Percentiles rank a stretch among this genome's conserved stretches.
These are phyloP conservation scores for Pecoramyces ruminantium DNA, from an alignment of 192 early-diverging fungal species.

Conservation along the genomic window DNA sequence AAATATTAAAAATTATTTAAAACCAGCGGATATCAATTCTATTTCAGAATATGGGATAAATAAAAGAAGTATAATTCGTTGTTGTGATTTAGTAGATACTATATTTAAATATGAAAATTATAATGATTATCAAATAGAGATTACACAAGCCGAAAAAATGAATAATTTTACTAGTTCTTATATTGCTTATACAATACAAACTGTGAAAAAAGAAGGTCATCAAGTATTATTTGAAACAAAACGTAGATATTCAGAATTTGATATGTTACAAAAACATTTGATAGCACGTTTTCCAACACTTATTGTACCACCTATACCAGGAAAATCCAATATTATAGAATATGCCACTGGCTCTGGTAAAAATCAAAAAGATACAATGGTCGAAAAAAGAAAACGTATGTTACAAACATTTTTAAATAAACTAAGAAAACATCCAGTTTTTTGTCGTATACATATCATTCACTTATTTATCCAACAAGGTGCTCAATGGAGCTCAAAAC, in stretches of 20 bases:
- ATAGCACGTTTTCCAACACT: slow-evolving; percentile 65
- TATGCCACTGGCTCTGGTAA: slow-evolving; percentile 49
- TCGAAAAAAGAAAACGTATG: slow-evolving; percentile 81
- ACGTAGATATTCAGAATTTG: slow-evolving; percentile 92
- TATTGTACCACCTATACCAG: slow-evolving; percentile 89
- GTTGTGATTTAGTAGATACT: background rate
- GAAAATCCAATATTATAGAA: slow-evolving; percentile 79
- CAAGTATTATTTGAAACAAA: slow-evolving; percentile 33
- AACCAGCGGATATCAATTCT: background rate
- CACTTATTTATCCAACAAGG: slow-evolving; percentile 78
- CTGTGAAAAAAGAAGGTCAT: slow-evolving; percentile 3
- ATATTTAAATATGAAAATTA: background rate
- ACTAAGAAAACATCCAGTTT: slow-evolving; percentile 67
- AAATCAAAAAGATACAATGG: slow-evolving; percentile 81
- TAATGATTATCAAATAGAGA: background rate
- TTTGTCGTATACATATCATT: slow-evolving; percentile 74
- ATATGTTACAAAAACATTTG: slow-evolving; percentile 66
- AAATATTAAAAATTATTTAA: background rate
- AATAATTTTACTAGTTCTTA: slow-evolving; percentile 11
- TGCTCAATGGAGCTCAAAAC: background rate
- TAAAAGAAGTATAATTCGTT: background rate
- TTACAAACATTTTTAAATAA: slow-evolving; percentile 88
- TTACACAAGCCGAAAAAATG: background rate
- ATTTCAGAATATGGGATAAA: background rate
- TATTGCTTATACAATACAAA: slow-evolving; percentile 33